A percentile compares a stretch with the other conserved stretches of the same genome.
Conservation (phyloP, 768 basidiomycete species). For the Kwoniella pini region DNA sequence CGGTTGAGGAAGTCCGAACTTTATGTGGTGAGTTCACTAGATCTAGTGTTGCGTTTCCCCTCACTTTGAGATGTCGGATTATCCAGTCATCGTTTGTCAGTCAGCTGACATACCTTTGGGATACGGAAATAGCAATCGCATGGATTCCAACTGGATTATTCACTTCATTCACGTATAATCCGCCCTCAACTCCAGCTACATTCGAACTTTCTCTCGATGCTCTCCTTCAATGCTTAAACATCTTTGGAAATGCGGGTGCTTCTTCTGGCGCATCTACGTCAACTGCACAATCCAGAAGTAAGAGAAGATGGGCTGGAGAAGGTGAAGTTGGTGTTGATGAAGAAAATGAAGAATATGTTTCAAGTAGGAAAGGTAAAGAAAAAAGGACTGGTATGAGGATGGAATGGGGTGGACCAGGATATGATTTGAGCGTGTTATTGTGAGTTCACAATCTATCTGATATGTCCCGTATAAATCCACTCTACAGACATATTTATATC, state of each 20-base stretch:
- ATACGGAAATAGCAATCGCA: slow-evolving; percentile 65
- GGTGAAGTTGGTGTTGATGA: slow-evolving; percentile 50
- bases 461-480: too few relatives aligned
- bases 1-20: slow-evolving; percentile 81
- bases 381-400: slow-evolving; percentile 83
- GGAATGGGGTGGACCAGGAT: slow-evolving; percentile 74
- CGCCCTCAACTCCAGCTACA: slow-evolving; percentile 33
- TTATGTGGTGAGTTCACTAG: slow-evolving; percentile 65
- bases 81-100: neutral
- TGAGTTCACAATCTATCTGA: slow-evolving; percentile 56
- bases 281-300: slow-evolving; percentile 38
- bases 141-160: slow-evolving; percentile 78
- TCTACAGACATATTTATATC: too few relatives aligned
- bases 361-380: slow-evolving; percentile 21
- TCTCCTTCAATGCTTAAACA: slow-evolving; percentile 85
- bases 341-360: slow-evolving; percentile 46
- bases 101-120: too few relatives aligned
- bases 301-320: slow-evolving; percentile 56
- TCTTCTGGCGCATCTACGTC: slow-evolving; percentile 5
- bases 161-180: slow-evolving; percentile 69
- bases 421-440: slow-evolving; percentile 77
- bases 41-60: neutral
- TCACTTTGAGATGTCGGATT: too few relatives aligned
- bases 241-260: slow-evolving; percentile 76
- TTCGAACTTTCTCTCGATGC: slow-evolving; percentile 84